Evolutionary conservation across 2,329 filamentous ascomycete species (phyloP), one percentile per base, ranked within the genome.

Genomic region (Talaromyces funiculosus): DNA sequence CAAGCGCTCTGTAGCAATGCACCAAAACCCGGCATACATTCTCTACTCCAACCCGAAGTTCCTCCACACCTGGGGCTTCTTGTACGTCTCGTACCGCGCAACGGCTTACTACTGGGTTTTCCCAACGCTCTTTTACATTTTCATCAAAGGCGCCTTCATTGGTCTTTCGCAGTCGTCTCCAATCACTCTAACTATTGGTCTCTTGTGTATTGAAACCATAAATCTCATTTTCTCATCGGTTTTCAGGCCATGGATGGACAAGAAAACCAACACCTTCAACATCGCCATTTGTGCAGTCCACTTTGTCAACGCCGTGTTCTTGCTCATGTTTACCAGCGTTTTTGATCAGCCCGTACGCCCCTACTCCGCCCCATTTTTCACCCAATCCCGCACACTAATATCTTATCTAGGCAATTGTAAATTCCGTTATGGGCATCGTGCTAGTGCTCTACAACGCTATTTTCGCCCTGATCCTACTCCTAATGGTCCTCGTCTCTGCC

Each of bases 1-100:
- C 40, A 90, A 91, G 71, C 89, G 90, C 68, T 97, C 92, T 33
- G 88, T 96, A 64, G 77, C 84, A 60, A 90, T 96, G 86, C 92
- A 97, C 81, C 92, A 92, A 78, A 97, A 96, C 79, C 92, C 93
- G 31, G 93, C 92, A 26, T 97, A 97, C 76, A 96, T 97, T 68
- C 86, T 97, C 63, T 97, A 95, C 79, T 97, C 93, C 3, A 92
- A 97, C 69, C 92, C 92, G 16, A 85, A 90, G 65, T 87, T 90
- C 57, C 84, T 97, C 64, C 96, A 97, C 84, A 96, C 96, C 78
- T 97, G 92, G 93, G 93, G 93, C 18, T 97, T 97, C 81, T 84
- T 97, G 66, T 97, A 97, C 72, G 91, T 97, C 43, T 92, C 96
- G 74, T 97, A 96, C 82, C 90, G 93, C 69, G 93, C 93, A 42